Base-by-base conservation (phyloP, 768 basidiomycete species). In the Phaeotremella fagi region DNA sequence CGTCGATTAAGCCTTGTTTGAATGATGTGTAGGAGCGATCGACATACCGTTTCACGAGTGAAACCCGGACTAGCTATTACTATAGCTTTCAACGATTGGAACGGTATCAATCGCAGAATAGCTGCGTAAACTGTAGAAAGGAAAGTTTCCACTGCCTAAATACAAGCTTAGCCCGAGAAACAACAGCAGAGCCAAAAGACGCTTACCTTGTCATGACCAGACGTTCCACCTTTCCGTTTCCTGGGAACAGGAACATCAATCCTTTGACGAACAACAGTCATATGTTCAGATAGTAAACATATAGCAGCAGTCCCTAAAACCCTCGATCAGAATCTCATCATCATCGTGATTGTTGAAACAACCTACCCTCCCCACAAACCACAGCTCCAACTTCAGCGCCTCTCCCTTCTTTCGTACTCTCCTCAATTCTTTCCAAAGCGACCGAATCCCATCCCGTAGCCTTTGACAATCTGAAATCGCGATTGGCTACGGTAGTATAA, bases 31-130 rank as follows among this genome's bases (percentile, higher is more conserved):
- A 18, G n/a, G n/a, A n/a, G n/a, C n/a, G n/a, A n/a, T n/a, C n/a
- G n/a, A n/a, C n/a, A n/a, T 5, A 97, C 87, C 0, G 85, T 78
- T 62, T 99, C 95, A 66, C 87, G 81, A 5, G 91, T 85, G 85
- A 97, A 99, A 0, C 95, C 95, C 6, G 95, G 95, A 61, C 88
- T 91, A 4, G 95, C 95, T 66, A 99, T 86, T 43, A 99, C 88
- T 65, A 99, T 88, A 2, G 87, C 94, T 38, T 85, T 85, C 37
- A 98, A 78, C 57, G 80, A 83, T 20, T 81, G 77, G 64, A 84
- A 95, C 2, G 95, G 92, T 59, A 99, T 87, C 71, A 97, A 90
- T 16, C 94, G 82, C 3, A 90, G 73, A 63, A 98, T 88, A 0
- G 88, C 83, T 23, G 90, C 83, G 68, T 88, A 98, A 1, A 98